Evolutionary conservation across 2,329 filamentous ascomycete genomes (phyloP).

Genomic region (Cercospora beticola): DNA sequence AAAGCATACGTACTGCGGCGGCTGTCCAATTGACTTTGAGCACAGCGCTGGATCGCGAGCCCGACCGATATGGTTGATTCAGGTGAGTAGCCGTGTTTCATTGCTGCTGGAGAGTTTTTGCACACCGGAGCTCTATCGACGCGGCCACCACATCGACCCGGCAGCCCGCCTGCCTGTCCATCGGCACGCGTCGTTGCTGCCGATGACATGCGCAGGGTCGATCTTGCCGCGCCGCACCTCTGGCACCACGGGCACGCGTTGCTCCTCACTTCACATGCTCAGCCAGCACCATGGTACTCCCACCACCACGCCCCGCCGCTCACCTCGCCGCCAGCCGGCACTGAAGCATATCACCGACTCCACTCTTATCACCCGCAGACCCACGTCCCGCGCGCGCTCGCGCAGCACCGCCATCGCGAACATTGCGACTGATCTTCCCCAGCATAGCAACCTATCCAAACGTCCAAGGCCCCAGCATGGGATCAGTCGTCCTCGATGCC

Average conservation of each 20-base stretch:
- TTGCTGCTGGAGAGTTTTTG: neutral
- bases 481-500: constrained; percentile 66
- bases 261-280: neutral
- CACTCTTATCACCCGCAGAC: neutral
- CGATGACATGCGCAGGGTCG: constrained; percentile 2
- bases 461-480: constrained; percentile 52
- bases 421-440: constrained; percentile 21
- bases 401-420: neutral
- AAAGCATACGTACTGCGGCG: neutral
- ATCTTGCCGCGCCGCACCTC: neutral
- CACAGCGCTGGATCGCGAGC: constrained; percentile 35
- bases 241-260: neutral
- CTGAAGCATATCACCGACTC: neutral
- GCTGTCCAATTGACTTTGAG: constrained; percentile 49
- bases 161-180: neutral
- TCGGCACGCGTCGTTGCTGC: neutral
- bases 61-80: constrained; percentile 7
- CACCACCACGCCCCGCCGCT: neutral
- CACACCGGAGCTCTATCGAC: neutral
- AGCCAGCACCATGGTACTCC: neutral
- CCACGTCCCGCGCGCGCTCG: neutral
- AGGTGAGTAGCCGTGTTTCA: constrained; percentile 3
- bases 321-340: neutral
- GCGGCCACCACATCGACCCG: neutral
- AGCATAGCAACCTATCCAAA: constrained; percentile 11